These are phyloP conservation scores for Saccharomycopsis schoenii DNA, from an alignment of 805 yeast genomes.

Conservation along the genomic window DNA sequence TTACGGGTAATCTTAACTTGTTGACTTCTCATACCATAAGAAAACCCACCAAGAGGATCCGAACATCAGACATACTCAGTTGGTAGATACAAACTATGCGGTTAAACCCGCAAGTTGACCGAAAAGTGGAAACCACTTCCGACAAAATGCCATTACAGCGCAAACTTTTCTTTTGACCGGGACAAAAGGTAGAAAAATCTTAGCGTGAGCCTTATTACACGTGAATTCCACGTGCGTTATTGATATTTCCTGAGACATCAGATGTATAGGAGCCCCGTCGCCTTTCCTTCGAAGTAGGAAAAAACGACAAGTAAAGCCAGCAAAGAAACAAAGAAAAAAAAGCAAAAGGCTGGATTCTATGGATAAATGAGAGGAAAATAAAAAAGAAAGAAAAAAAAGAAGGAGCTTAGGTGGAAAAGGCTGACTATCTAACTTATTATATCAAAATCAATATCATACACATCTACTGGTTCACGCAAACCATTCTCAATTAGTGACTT, in stretches of 20 bases:
- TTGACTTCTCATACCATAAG: conserved; percentile 13
- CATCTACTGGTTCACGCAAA: no score
- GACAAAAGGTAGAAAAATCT: no score
- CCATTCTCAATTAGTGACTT: no score
- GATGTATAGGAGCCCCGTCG: no score
- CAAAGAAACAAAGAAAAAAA: not conserved
- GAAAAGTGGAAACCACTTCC: conserved; percentile 10
- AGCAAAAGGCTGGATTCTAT: not conserved
- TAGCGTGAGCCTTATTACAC: no score
- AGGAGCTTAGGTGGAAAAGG: no score
- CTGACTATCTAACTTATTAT: no score
- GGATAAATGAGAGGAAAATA: not conserved
- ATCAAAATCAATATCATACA: no score
- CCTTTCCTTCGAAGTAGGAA: no score
- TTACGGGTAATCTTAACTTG: conserved; percentile 6
- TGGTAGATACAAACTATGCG: conserved; percentile 13
- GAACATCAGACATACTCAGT: conserved; percentile 19
- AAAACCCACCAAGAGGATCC: conserved; percentile 18
- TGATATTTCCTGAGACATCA: no score
- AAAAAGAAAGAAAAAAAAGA: not conserved
- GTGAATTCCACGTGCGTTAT: not conserved
- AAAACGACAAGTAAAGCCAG: not conserved
- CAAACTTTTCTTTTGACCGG: no score
- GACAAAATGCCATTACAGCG: conserved; percentile 18
- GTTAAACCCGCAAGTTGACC: conserved; percentile 5